Percentiles rank a stretch among this genome's conserved stretches.
Conservation (phyloP, 208 protist species). For the Leishmania arabica region DNA sequence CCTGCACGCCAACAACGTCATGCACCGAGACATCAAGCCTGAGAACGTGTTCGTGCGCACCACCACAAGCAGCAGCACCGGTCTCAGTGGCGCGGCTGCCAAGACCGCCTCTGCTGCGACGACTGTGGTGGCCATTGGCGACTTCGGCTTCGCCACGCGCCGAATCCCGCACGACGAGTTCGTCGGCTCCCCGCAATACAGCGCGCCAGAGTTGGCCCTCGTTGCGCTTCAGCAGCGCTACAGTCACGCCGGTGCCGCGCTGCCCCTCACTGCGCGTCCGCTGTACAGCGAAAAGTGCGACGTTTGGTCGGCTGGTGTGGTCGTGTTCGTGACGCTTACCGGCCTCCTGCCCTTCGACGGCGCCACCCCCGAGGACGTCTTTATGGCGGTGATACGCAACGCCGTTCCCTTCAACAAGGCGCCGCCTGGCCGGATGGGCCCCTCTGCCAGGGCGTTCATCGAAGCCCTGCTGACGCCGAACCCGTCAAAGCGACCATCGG, state of each 20-base stretch:
- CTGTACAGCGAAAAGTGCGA: slow-evolving; percentile 92
- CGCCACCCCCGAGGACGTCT: slow-evolving; percentile 58
- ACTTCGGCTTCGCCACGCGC: slow-evolving; percentile 96
- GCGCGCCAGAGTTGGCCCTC: slow-evolving; percentile 78
- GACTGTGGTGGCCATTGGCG: slow-evolving; percentile 93
- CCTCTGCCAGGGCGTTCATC: slow-evolving; percentile 59
- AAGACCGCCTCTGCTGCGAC: slow-evolving; percentile 5
- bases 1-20: slow-evolving; percentile 96
- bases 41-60: slow-evolving; percentile 98
- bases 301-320: slow-evolving; percentile 89
- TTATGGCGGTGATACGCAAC: slow-evolving; percentile 56
- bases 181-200: slow-evolving; percentile 86
- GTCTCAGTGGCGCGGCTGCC: neutral
- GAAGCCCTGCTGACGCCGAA: slow-evolving; percentile 55
- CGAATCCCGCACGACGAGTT: slow-evolving; percentile 51
- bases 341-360: slow-evolving; percentile 85
- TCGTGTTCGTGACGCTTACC: slow-evolving; percentile 82
- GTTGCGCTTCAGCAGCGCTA: slow-evolving; percentile 54
- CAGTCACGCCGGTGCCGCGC: slow-evolving; percentile 3
- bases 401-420: slow-evolving; percentile 54
- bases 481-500: slow-evolving; percentile 57
- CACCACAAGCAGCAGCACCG: slow-evolving; percentile 5
- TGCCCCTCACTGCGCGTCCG: slow-evolving; percentile 23
- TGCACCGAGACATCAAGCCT: slow-evolving; percentile 99
- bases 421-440: slow-evolving; percentile 32